A percentile compares a stretch with the other conserved stretches of the same genome.
Conservation (phyloP, 371 early-diverging fungal species). For the Mortierella sp. region DNA sequence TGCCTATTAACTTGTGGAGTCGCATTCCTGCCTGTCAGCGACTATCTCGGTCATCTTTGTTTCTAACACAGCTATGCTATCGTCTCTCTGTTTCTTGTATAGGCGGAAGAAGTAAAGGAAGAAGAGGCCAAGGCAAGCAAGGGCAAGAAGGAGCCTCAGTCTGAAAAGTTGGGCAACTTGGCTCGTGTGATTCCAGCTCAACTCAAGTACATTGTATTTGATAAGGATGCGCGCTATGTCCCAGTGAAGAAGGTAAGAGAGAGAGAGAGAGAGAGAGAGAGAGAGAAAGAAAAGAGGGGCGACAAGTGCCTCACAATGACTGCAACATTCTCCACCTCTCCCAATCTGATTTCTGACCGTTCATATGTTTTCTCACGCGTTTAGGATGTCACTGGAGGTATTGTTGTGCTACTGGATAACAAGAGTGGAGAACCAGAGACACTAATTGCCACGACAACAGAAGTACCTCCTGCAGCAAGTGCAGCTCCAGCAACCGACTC, state of each 20-base stretch:
- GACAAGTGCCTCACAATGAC: too few relatives aligned
- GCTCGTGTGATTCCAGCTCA: slow-evolving; percentile 91
- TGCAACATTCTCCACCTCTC: too few relatives aligned
- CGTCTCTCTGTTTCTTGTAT: neutral
- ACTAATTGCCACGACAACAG: slow-evolving; percentile 57
- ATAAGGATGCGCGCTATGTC: slow-evolving; percentile 83
- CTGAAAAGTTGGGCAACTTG: slow-evolving; percentile 85
- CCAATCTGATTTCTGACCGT: too few relatives aligned
- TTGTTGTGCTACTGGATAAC: slow-evolving; percentile 77
- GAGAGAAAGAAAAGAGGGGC: too few relatives aligned
- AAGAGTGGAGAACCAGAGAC: slow-evolving; percentile 68
- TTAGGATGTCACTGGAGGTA: slow-evolving; percentile 78
- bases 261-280: too few relatives aligned
- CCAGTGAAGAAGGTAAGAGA: slow-evolving; percentile 84
- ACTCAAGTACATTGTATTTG: slow-evolving; percentile 84
- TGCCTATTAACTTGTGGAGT: too few relatives aligned
- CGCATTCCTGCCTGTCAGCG: too few relatives aligned
- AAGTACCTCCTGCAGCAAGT: slow-evolving; percentile 10
- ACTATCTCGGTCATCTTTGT: neutral
- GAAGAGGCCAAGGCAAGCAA: slow-evolving; percentile 59
- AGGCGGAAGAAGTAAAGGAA: slow-evolving; percentile 58
- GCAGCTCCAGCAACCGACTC: slow-evolving; percentile 35
- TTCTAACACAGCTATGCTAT: neutral
- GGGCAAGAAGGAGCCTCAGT: slow-evolving; percentile 77
- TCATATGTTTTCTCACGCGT: neutral